phyloP scores from a whole-genome alignment of 2,329 filamentous ascomycete genomes.

The Fusarium foetens region DNA sequence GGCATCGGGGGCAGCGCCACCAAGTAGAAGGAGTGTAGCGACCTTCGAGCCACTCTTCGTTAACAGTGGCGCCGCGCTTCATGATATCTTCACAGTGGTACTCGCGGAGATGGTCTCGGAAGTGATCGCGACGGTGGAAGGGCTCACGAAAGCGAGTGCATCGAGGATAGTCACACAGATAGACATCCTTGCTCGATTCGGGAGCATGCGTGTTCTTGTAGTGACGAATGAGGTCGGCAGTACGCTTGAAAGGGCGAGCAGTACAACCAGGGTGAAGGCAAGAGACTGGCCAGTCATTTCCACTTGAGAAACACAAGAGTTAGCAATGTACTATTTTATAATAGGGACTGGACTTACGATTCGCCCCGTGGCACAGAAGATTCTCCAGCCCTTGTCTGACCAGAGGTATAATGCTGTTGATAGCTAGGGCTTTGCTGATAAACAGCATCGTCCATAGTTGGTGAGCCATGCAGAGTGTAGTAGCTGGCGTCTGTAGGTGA shows the following conservation, averaged over 20 bases:
- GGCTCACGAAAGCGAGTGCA: slow-evolving; percentile 58
- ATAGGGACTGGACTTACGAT: slow-evolving; percentile 20
- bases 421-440: slow-evolving; percentile 21
- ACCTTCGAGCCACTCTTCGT: slow-evolving; percentile 53
- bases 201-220: slow-evolving; percentile 60
- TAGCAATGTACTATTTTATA: background rate
- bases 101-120: slow-evolving; percentile 65
- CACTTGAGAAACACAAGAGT: slow-evolving; percentile 18
- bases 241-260: slow-evolving; percentile 59
- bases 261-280: slow-evolving; percentile 57
- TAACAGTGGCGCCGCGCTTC: slow-evolving; percentile 55
- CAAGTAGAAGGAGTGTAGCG: slow-evolving; percentile 55
- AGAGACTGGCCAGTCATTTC: slow-evolving; percentile 49
- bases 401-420: slow-evolving; percentile 22
- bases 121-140: slow-evolving; percentile 66
- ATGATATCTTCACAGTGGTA: slow-evolving; percentile 66
- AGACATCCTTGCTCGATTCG: slow-evolving; percentile 54
- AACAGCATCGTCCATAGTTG: slow-evolving; percentile 14
- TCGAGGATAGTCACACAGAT: slow-evolving; percentile 62
- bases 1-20: slow-evolving; percentile 67
- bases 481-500: slow-evolving; percentile 41
- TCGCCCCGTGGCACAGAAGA: slow-evolving; percentile 18
- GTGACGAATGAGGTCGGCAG: slow-evolving; percentile 66
- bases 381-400: background rate
- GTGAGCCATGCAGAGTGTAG: slow-evolving; percentile 30